phyloP scores from a whole-genome alignment of 768 basidiomycete genomes.

The Hericium erinaceus region DNA sequence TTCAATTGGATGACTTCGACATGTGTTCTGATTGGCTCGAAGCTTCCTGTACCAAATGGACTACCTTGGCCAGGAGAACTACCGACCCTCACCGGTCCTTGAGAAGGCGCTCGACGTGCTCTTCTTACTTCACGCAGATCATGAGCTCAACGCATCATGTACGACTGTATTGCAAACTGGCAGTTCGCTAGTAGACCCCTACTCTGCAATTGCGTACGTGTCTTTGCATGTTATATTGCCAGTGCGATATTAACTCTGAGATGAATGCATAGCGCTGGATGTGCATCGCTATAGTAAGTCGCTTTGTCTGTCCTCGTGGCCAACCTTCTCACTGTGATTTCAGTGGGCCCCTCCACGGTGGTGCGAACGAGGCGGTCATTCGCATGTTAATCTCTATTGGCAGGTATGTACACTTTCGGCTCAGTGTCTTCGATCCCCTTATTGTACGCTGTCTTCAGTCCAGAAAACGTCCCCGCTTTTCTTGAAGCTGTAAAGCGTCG shows the following conservation, averaged over 20 bases:
- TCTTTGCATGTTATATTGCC: neutral
- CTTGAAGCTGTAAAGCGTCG: slow-evolving; percentile 81
- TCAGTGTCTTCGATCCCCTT: neutral
- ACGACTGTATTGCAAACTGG: slow-evolving; percentile 85
- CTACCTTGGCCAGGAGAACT: slow-evolving; percentile 62
- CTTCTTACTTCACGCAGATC: slow-evolving; percentile 85
- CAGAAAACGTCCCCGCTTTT: slow-evolving; percentile 78
- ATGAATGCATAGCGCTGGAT: slow-evolving; percentile 51
- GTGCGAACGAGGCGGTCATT: slow-evolving; percentile 91
- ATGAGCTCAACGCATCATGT: slow-evolving; percentile 81
- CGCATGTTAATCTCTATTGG: slow-evolving; percentile 89
- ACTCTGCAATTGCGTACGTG: slow-evolving; percentile 68
- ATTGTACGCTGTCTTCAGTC: slow-evolving; percentile 30
- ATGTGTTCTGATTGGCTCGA: neutral
- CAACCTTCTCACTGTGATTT: neutral
- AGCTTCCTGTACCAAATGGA: slow-evolving; percentile 92
- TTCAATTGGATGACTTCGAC: neutral
- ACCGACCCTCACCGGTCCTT: slow-evolving; percentile 74
- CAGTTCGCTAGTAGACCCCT: slow-evolving; percentile 86
- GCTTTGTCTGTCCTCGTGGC: too few relatives aligned
- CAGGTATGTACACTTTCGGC: slow-evolving; percentile 37
- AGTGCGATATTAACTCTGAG: neutral
- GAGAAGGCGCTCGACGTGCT: slow-evolving; percentile 82
- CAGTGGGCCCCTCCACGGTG: slow-evolving; percentile 73
- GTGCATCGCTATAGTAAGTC: slow-evolving; percentile 82